Evolutionary conservation across 2,329 filamentous ascomycete species (phyloP), one percentile per base, ranked within the genome.

Genomic region (Raffaelea ambrosiae): DNA sequence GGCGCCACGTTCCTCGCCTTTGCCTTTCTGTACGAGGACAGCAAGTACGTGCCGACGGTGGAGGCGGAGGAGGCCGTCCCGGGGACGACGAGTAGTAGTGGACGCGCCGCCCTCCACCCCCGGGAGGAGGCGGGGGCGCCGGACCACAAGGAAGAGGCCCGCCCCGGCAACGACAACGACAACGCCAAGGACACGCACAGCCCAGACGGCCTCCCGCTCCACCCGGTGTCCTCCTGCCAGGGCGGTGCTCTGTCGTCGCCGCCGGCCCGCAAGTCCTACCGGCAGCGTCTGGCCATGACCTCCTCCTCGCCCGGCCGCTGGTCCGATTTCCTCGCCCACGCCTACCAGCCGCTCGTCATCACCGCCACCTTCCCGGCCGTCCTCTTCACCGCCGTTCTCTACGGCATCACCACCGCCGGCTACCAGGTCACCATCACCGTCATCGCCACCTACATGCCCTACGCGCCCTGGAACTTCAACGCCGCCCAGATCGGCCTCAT

Each of bases 341-440:
- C 44, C 22, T 49, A 49, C 40, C 48, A 49, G 48, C 48, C 48
- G 5, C 41, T 49, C 10, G 14, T 43, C 8, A 46, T 49, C 23
- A 45, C 46, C 38, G 40, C 39, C 11, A 40, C 29, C 10, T 35
- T 45, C 16, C 48, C 48, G 3, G 48, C 43, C 10, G 35, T 49
- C 3, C 36, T 18, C 22, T 49, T 46, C 16, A 33, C 43, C 19
- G 29, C 29, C 20, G 31, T 43, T 18, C 33, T 45, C n/a, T 49
- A 49, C 33, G 48, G 43, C 19, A 46, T 45, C 35, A 26, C 39
- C 18, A 26, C 44, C 10, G 48, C 43, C 19, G 29, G 43, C n/a
- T 35, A 36, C 40, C 31, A 31, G 26, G 43, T 44, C 43, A 44
- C 26, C n/a, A 31, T 20, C 43, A 35, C 29, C 43, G 43, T 44